Evolutionary conservation across 2,329 filamentous ascomycete genomes (phyloP), one percentile per base, ranked within the genome.

Genomic region (Talaromyces sp.): DNA sequence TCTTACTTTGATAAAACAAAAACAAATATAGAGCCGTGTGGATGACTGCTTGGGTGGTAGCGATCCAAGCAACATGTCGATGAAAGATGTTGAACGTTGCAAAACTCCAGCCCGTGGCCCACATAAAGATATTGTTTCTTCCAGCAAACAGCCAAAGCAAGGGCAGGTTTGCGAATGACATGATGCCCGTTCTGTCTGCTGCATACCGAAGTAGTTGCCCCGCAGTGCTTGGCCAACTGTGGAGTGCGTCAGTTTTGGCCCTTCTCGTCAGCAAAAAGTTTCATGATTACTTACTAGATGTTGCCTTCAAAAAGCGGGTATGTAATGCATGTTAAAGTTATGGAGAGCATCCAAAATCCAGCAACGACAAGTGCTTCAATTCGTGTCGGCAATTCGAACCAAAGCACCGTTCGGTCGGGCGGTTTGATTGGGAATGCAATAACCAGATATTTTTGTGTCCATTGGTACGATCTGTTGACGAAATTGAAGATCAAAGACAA

Each of bases 41-140:
- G 0, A 86, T 69, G 1, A 88, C 77, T 1, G 85, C 87, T 64
- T 88, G 80, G 0, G 85, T 60, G 0, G 86, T 86, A 6, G 85
- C 80, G 2, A 88, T 77, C 19, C 87, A 78, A 0, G 88, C 87
- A 3, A 87, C 78, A 79, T 85, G 86, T 0, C 87, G 83, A 70
- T 90, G 88, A 57, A 89, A 88, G 46, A 84, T 80, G 64, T 85
- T 89, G 66, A 85, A 89, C 0, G 84, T 85, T 1, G 80, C 80
- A 68, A 87, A 89, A 11, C 83, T 85, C 86, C 87, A 90, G 0
- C 87, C 87, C 0, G 88, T 89, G 0, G 85, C 68, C 84, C 84
- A 88, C 58, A 88, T 75, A 17, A 89, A 78, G 0, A 86, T 67
- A 56, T 90, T 88, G 63, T 90, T 90, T 10, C 88, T 78, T 68